Base-by-base conservation (phyloP, 2,329 filamentous ascomycete genomes). In the Gnomoniopsis smithogilvyi region DNA sequence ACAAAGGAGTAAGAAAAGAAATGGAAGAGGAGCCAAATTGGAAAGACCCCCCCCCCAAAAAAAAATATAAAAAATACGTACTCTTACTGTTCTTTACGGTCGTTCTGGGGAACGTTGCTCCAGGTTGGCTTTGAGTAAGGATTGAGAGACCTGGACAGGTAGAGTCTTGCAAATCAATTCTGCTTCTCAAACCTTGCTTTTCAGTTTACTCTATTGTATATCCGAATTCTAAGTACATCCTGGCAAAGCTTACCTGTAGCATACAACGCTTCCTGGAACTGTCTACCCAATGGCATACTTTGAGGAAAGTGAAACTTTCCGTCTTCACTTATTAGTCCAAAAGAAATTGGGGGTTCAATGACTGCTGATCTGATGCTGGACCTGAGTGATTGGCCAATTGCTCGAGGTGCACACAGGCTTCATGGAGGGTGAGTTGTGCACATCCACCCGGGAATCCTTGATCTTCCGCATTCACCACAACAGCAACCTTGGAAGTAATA, bases 61-160 rank as follows among this genome's bases (percentile, higher is more conserved):
- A n/a, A n/a, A n/a, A n/a, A 21, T 51, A 30, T 26, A 43, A 59
- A 6, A 41, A 26, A 61, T 60, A 36, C 58, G 64, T 62, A 66
- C 56, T 38, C 61, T 54, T 67, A 65, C 36, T 33, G n/a, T 67
- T 65, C 63, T 62, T 45, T 51, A 62, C 66, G 46, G 57, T 67
- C 66, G 34, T 60, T 66, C 7, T 55, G n/a, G 22, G 43, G 19
- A 53, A 19, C 22, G 17, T 62, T 56, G 60, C 52, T 56, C 52
- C 41, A 26, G 30, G 48, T 17, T 12, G 43, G 24, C 21, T 41
- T 19, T n/a, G n/a, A 6, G n/a, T n/a, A 33, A 45, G 19, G 38
- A 41, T 43, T 19, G 21, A 41, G 38, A 14, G 3, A 14, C 30
- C 6, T 33, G 36, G 51, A 22, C 7, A 54, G 56, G 43, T 41